Base-by-base conservation (phyloP, 2,329 filamentous ascomycete genomes). In the Diplodia corticola region DNA sequence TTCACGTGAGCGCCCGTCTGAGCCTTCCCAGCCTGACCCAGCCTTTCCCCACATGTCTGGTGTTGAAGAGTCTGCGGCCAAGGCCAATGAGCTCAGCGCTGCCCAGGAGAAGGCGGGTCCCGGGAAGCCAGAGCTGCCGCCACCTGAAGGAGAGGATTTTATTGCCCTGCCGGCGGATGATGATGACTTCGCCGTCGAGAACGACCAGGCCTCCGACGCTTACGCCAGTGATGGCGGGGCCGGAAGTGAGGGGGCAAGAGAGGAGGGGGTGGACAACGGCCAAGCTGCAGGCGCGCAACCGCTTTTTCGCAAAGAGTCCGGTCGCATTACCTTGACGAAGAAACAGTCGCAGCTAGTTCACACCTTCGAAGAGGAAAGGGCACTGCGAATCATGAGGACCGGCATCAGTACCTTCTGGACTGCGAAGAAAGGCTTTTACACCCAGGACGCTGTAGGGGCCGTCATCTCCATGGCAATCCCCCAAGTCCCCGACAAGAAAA, bases 21-120 rank as follows among this genome's bases (percentile, higher is more conserved):
- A 37, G 26, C 50, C 35, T 3, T 65, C 51, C 15, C 63, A 37
- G 63, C 50, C 24, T 6, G 63, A 33, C 6, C 2, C 13, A 4
- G 51, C 22, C 15, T 65, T 49, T 22, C 63, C 63, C 12, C 63
- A 65, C 22, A 65, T 65, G 63, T 33, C 63, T 6, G 13, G 37
- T 20, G 50, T 1, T 26, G 40, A 40, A 7, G 37, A 61, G 44
- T 35, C 57, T n/a, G 57, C 26, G 2, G 57, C 44, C 4, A 61
- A 61, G 44, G 57, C 44, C 9, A 26, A 24, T 15, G 44, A 61
- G 28, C 57, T 61, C 24, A 61, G 57, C 33, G 35, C 57, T n/a
- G 44, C 57, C 2, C 57, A 61, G 22, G 28, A 61, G 28, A 37
- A 49, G 10, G 57, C 28, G 2, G 57, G 35, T 13, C 12, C 17